A percentile compares a stretch with the other conserved stretches of the same genome.
Evolutionary conservation across 345 rosid genomes (phyloP).

Genomic region (Pugionium cornutum): DNA sequence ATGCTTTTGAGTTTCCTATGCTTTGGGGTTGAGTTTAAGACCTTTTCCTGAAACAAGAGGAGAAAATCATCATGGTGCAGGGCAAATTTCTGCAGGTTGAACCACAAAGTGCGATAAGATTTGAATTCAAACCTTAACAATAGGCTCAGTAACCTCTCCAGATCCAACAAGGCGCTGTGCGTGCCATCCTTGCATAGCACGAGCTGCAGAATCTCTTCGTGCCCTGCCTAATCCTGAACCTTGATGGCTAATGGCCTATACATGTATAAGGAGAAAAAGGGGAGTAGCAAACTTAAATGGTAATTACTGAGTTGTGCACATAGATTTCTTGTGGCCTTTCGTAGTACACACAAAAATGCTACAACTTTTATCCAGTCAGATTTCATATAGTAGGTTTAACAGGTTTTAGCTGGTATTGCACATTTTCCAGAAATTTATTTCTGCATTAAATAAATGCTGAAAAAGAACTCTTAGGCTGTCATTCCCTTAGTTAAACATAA

Average conservation of each 20-base stretch:
- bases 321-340: background rate
- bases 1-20: slow-evolving; percentile 77
- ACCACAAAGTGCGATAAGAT: slow-evolving; percentile 9
- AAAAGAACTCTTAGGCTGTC: slow-evolving; percentile 4
- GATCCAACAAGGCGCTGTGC: slow-evolving; percentile 73
- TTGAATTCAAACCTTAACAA: slow-evolving; percentile 50
- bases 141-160: slow-evolving; percentile 69
- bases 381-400: slow-evolving; percentile 17
- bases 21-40: slow-evolving; percentile 53
- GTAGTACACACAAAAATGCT: slow-evolving; percentile 2
- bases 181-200: slow-evolving; percentile 99
- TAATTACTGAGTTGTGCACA: slow-evolving; percentile 2
- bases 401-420: slow-evolving; percentile 2
- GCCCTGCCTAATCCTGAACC: slow-evolving; percentile 73
- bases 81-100: slow-evolving; percentile 6
- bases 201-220: slow-evolving; percentile 87
- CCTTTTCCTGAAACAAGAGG: slow-evolving; percentile 53
- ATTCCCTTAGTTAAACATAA: background rate
- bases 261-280: slow-evolving; percentile 18
- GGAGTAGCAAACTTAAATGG: background rate
- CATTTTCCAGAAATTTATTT: background rate
- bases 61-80: slow-evolving; percentile 15
- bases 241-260: slow-evolving; percentile 57
- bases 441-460: slow-evolving; percentile 2
- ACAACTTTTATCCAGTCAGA: slow-evolving; percentile 12